A percentile compares a stretch with the other conserved stretches of the same genome.
Conservation (phyloP, 345 rosid species). For the Brassica rapa region DNA sequence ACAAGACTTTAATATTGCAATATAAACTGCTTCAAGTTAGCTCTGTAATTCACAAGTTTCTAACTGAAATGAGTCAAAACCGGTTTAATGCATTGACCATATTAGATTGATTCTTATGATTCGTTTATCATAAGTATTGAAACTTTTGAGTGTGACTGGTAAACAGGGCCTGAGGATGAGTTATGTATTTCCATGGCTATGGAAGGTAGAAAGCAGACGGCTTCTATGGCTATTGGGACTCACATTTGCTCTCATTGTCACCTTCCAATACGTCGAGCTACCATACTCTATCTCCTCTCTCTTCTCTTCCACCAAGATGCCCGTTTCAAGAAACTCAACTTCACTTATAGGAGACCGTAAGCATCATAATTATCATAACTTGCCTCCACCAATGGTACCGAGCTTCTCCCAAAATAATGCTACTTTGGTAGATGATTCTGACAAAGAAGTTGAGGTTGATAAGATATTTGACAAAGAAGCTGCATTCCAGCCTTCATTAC, state of each 20-base stretch:
- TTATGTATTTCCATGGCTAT: constrained; percentile 44
- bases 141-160: constrained; percentile 8
- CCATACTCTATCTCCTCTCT: constrained; percentile 53
- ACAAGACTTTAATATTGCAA: neutral
- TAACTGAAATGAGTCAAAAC: neutral
- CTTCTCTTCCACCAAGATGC: constrained; percentile 52
- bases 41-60: neutral
- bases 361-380: constrained; percentile 7
- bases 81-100: neutral
- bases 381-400: constrained; percentile 33
- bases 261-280: constrained; percentile 68
- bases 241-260: constrained; percentile 48
- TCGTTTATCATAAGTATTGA: constrained; percentile 12
- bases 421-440: neutral
- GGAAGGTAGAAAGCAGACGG: constrained; percentile 54
- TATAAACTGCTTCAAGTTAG: constrained; percentile 11
- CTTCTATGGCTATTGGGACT: constrained; percentile 59
- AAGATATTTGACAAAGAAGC: constrained; percentile 22
- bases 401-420: constrained; percentile 12
- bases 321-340: constrained; percentile 43
- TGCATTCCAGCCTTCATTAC: constrained; percentile 4
- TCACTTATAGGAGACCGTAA: constrained; percentile 10
- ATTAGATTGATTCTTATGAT: neutral
- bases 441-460: constrained; percentile 33
- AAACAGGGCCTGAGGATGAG: constrained; percentile 46